These are phyloP conservation scores for Lathyrus sativus DNA, from an alignment of 306 rosid species.

Conservation along the genomic window DNA sequence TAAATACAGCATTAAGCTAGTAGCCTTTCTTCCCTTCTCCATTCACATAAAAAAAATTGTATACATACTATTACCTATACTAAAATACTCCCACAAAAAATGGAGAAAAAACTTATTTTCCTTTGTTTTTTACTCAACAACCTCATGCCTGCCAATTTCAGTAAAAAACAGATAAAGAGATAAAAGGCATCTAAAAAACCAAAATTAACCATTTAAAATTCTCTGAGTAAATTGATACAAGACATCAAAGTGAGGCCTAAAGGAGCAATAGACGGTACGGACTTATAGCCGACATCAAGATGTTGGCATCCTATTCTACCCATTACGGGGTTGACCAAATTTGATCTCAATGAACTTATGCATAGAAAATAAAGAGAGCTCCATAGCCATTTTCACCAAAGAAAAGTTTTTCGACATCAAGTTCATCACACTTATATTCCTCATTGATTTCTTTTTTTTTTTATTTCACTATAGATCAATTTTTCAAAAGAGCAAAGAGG, in stretches of 20 bases:
- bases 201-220: neutral
- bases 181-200: neutral
- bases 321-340: neutral
- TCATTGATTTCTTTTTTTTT: constrained; percentile 3
- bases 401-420: neutral
- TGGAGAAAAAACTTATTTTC: neutral
- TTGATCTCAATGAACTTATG: neutral
- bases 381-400: constrained; percentile 26
- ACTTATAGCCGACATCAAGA: constrained; percentile 6
- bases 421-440: neutral
- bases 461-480: constrained; percentile 6
- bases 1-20: neutral
- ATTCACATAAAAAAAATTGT: neutral
- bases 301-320: neutral
- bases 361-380: constrained; percentile 5
- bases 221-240: neutral
- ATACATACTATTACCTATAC: no score
- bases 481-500: constrained; percentile 16
- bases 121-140: neutral
- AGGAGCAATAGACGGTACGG: neutral
- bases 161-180: neutral
- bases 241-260: no score
- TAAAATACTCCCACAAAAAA: no score
- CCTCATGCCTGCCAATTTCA: neutral
- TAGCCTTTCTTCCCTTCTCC: neutral